Evolutionary conservation across 306 rosid species (phyloP), one percentile per base, ranked within the genome.

Genomic region (Rosa chinensis): DNA sequence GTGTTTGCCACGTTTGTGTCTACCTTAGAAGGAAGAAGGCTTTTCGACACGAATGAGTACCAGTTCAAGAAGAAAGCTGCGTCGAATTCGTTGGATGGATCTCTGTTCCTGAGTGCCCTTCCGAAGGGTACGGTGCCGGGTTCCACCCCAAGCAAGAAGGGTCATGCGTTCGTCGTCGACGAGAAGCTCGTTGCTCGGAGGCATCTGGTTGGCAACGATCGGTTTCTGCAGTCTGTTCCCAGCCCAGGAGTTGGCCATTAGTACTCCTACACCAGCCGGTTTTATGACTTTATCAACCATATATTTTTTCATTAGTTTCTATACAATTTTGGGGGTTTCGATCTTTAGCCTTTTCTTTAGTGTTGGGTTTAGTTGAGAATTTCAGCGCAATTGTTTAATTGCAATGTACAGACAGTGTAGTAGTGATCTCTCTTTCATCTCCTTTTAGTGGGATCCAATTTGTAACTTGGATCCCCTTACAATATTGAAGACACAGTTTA

Each of bases 221-320:
- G 89, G 28, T 32, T 75, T 81, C 83, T 88, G 2, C 76, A 73
- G 75, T 90, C 98, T 59, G 90, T 92, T 68, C 98, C 98, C 0
- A 94, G 97, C 87, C 97, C 99, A 16, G 97, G 99, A 10, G 88
- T 81, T 8, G 99, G 97, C 35, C 95, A 94, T 78, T 92, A 56
- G 50, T 37, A 64, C n/a, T 71, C 10, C 28, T 74, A 17, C 13
- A 39, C 71, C 48, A 9, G 13, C 10, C 16, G 12, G 13, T 42
- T 28, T 8, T 6, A 72, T 16, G 12, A 9, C 40, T 32, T 10
- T 5, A 68, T 37, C 61, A 0, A 64, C 53, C 16, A 35, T 45
- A 5, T 63, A 37, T 80, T 81, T 14, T 61, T 77, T 70, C 72
- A 6, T 68, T 61, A 32, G 18, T 77, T 66, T 80, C 81, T 42